Conservation (phyloP, 306 rosid genomes). For the Ceratonia siliqua region DNA sequence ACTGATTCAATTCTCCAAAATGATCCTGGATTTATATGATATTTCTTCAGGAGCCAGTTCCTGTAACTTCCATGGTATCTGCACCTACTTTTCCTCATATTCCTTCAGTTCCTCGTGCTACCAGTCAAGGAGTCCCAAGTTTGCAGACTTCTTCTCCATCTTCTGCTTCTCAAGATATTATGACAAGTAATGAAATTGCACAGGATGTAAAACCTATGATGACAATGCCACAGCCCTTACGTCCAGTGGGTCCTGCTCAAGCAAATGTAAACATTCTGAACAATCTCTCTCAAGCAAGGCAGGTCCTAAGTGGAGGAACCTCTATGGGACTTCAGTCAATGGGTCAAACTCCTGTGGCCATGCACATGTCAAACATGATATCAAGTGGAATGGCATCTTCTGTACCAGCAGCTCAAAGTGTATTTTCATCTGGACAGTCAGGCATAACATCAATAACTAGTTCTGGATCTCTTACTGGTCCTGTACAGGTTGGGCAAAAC, state of each 20-base stretch:
- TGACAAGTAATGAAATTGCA: slow-evolving; percentile 68
- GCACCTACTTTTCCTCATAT: slow-evolving; percentile 74
- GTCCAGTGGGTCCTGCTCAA: slow-evolving; percentile 73
- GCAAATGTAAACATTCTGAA: slow-evolving; percentile 81
- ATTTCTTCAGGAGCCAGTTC: slow-evolving; percentile 77
- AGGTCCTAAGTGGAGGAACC: slow-evolving; percentile 74
- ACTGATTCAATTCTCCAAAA: background rate
- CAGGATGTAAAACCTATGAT: slow-evolving; percentile 80
- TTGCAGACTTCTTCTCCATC: slow-evolving; percentile 88
- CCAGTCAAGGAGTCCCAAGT: slow-evolving; percentile 81
- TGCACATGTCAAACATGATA: slow-evolving; percentile 97
- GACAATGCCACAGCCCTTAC: slow-evolving; percentile 66
- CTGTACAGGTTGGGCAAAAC: slow-evolving; percentile 74
- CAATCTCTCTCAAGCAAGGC: slow-evolving; percentile 83
- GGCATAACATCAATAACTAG: slow-evolving; percentile 61
- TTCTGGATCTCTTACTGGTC: slow-evolving; percentile 64
- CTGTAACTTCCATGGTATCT: slow-evolving; percentile 71
- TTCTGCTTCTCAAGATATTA: slow-evolving; percentile 80
- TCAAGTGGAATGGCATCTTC: slow-evolving; percentile 97
- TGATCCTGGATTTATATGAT: slow-evolving; percentile 32
- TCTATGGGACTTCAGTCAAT: slow-evolving; percentile 75
- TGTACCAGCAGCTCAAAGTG: slow-evolving; percentile 76
- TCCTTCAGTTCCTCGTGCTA: slow-evolving; percentile 66
- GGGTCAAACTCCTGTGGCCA: slow-evolving; percentile 85
- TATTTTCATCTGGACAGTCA: slow-evolving; percentile 75